phyloP scores from a whole-genome alignment of 352 stramenopile species.

The Globisporangium apiculatum region DNA sequence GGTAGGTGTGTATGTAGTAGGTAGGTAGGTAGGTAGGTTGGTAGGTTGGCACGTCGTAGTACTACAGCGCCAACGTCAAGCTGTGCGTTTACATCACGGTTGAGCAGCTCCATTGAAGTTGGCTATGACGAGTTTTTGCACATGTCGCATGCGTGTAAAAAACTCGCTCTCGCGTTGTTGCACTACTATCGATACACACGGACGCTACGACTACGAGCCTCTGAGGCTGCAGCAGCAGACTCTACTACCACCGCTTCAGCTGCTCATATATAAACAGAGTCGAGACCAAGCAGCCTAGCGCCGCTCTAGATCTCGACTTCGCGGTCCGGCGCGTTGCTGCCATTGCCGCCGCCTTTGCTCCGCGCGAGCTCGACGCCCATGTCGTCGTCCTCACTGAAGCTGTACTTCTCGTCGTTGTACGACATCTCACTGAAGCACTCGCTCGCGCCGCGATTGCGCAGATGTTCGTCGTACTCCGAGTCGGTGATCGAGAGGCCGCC shows the following conservation, averaged over 20 bases:
- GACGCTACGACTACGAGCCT: neutral
- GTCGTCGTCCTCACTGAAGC: conserved; percentile 45
- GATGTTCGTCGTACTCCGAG: conserved; percentile 57
- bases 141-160: conserved; percentile 1
- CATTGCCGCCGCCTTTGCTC: conserved; percentile 21
- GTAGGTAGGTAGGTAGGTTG: neutral
- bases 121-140: neutral
- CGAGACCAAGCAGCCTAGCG: neutral
- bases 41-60: neutral
- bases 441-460: conserved; percentile 42
- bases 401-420: conserved; percentile 81
- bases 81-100: neutral
- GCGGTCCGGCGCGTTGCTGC: conserved; percentile 18
- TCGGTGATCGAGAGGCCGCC: conserved; percentile 55
- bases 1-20: too few species aligned
- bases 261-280: conserved; percentile 4
- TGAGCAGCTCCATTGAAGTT: neutral
- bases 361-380: conserved; percentile 20
- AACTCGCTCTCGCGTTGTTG: neutral
- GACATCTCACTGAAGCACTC: conserved; percentile 77
- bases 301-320: conserved; percentile 59
- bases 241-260: neutral
- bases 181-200: neutral
- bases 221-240: neutral
- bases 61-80: too few species aligned